Percentiles rank a stretch among this genome's conserved stretches.
Conservation (phyloP, 345 rosid genomes). For the Corymbia maculata region DNA sequence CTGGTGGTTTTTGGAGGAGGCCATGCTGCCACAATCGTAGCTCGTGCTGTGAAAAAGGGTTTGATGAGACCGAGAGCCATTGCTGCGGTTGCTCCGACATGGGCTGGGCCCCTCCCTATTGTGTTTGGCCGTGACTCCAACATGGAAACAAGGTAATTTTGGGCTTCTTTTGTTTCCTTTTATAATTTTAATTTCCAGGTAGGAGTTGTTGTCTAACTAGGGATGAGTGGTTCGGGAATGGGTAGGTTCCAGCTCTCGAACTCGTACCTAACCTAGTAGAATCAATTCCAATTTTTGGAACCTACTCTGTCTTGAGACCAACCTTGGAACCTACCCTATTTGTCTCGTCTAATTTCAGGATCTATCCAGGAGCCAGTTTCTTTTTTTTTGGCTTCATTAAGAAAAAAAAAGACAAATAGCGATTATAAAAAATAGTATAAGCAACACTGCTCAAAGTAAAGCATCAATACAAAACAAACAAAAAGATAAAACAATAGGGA, state of each 20-base stretch:
- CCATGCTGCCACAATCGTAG: conserved; percentile 67
- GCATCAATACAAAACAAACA: neutral
- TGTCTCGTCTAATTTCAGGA: neutral
- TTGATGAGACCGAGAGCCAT: conserved; percentile 74
- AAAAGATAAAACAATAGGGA: neutral
- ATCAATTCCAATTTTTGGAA: neutral
- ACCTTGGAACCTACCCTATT: neutral
- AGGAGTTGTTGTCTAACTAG: neutral
- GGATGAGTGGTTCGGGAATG: neutral
- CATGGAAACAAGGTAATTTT: conserved; percentile 68
- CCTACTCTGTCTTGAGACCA: neutral
- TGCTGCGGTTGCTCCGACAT: conserved; percentile 88
- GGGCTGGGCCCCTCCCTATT: conserved; percentile 93
- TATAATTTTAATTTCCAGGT: neutral
- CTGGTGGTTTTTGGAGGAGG: conserved; percentile 79
- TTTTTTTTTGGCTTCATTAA: neutral
- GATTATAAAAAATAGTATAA: no score
- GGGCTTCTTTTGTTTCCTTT: neutral
- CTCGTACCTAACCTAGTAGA: neutral
- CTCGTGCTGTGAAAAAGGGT: conserved; percentile 66
- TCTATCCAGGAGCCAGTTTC: neutral
- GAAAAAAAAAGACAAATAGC: neutral
- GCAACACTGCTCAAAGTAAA: neutral
- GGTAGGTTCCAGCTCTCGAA: neutral
- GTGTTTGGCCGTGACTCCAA: conserved; percentile 85